Conservation (phyloP, 805 yeast genomes). For the Saccharomycopsis sp. region DNA sequence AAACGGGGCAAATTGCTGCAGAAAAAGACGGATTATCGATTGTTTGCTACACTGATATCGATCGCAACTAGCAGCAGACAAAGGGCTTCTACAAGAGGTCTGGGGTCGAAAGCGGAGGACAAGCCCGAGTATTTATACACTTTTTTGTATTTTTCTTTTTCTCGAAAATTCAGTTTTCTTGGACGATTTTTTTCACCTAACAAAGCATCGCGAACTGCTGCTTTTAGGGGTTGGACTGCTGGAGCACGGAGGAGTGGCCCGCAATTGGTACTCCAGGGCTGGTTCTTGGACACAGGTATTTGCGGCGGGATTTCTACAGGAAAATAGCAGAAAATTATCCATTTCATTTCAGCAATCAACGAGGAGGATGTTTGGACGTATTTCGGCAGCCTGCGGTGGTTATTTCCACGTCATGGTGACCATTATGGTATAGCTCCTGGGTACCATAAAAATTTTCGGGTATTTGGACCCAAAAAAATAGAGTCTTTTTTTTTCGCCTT, state of each 20-base stretch:
- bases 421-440: neutral
- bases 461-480: neutral
- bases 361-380: no score
- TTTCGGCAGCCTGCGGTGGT: conserved; percentile 1
- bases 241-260: neutral
- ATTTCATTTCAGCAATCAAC: no score
- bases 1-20: neutral
- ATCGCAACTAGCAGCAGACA: neutral
- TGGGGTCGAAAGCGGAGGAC: neutral
- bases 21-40: neutral
- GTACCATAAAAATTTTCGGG: neutral
- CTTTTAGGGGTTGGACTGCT: conserved; percentile 4
- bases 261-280: neutral
- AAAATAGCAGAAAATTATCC: no score
- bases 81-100: neutral
- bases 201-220: conserved; percentile 14
- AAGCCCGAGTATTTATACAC: neutral
- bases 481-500: neutral
- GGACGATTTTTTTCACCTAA: neutral
- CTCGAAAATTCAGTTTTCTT: neutral
- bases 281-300: neutral
- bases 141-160: neutral
- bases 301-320: no score
- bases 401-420: neutral
- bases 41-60: neutral